Conservation (phyloP, 2,329 filamentous ascomycete genomes). For the Fusarium gaditjirri region DNA sequence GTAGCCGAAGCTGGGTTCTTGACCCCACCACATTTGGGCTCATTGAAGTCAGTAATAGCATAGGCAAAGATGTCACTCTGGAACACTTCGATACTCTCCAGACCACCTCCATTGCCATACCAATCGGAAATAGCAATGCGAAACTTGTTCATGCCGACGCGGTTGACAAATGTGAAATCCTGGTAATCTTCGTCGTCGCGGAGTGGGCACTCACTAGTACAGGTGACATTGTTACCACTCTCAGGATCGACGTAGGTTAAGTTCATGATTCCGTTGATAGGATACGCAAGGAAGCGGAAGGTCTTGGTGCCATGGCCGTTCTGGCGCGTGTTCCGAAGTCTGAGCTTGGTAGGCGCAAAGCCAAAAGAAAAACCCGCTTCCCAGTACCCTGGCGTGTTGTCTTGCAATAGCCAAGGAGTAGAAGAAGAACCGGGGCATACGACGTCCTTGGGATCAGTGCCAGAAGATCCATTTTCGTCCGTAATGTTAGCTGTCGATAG, state of each 20-base stretch:
- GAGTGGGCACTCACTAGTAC: conserved; percentile 87
- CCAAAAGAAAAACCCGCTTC: conserved; percentile 83
- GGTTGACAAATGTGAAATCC: conserved; percentile 92
- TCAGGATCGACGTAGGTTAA: conserved; percentile 86
- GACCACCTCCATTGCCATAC: conserved; percentile 86
- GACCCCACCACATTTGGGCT: conserved; percentile 79
- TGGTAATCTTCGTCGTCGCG: conserved; percentile 78
- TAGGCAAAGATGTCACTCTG: conserved; percentile 87
- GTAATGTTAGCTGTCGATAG: conserved; percentile 81
- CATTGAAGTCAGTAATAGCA: conserved; percentile 88
- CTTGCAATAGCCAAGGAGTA: conserved; percentile 82
- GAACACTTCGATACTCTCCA: conserved; percentile 88
- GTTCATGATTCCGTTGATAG: conserved; percentile 94
- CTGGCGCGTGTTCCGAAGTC: conserved; percentile 86
- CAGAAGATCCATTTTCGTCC: conserved; percentile 69
- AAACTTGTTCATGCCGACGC: conserved; percentile 88
- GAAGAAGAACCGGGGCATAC: conserved; percentile 78
- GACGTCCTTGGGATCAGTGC: conserved; percentile 78
- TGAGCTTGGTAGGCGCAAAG: conserved; percentile 87
- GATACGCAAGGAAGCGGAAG: conserved; percentile 86
- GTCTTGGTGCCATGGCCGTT: conserved; percentile 88
- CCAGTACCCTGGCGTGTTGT: conserved; percentile 83
- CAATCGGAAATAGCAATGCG: conserved; percentile 86
- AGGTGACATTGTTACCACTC: conserved; percentile 74
- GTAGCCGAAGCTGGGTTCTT: conserved; percentile 72